Evolutionary conservation across 208 protist species (phyloP), one percentile per base, ranked within the genome.

Genomic region (Leptomonas seymouri): DNA sequence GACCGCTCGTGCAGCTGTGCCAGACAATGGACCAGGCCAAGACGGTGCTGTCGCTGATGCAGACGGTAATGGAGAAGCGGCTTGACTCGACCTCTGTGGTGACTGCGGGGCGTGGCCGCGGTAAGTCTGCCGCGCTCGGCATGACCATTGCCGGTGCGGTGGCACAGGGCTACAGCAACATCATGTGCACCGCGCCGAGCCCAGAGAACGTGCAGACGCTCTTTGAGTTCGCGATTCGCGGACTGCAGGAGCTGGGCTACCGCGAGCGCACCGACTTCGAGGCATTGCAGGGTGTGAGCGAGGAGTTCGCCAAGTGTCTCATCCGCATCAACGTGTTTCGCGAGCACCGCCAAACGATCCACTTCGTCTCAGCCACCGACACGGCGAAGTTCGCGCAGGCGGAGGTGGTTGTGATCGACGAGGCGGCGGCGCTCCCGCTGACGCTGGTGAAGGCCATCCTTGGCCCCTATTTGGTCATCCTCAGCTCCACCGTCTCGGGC

Each of bases 361-460:
- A 99, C 78, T 99, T 99, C 49, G 97, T 99, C 50, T 85, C 89
- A 46, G 94, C 97, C 20, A 86, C 88, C 39, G 97, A 98, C 78
- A 84, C 82, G 25, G 67, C 72, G 36, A 96, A 95, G 76, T 96
- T 99, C 56, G 93, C 94, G 21, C 97, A 99, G 81, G 97, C 97
- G 14, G 97, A 99, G 84, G 77, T 99, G n/a, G 78, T 99, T 3
- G 97, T 99, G 12, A 98, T 99, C 62, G 99, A 99, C 81, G 99
- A 99, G 83, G 99, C 99, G 1, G 99, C 99, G 11, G 99, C 99
- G 18, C 99, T 99, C 39, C 99, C 99, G 8, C 89, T 99, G 27
- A 95, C 98, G 23, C 72, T 99, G 15, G 99, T 99, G 41, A 89
- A 97, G 53, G 85, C 91, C 61, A 93, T 99, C 58, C 63, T 99